Evolutionary conservation across 1,284 basidiomycete genomes (phyloP).

Genomic region (Irpex rosettiformis): DNA sequence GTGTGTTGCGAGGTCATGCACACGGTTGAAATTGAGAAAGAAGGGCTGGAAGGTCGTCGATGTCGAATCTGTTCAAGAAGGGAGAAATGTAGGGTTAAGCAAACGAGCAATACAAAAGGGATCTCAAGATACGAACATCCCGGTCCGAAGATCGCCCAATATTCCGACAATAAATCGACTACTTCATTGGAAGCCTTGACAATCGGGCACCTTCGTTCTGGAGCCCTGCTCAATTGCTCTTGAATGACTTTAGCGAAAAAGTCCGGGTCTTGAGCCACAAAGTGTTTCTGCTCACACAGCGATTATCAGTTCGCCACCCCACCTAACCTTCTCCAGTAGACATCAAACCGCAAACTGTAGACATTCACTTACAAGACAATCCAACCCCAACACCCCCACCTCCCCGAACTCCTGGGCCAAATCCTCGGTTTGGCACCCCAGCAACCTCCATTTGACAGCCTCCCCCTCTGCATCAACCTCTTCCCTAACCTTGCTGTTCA

Average conservation of each 20-base stretch:
- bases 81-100: too few relatives aligned
- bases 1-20: constrained; percentile 79
- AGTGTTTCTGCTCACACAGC: constrained; percentile 38
- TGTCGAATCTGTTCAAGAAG: constrained; percentile 54
- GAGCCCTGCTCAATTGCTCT: constrained; percentile 80
- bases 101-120: background rate
- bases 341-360: background rate
- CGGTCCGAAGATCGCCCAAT: constrained; percentile 80
- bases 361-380: constrained; percentile 65
- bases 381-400: constrained; percentile 83
- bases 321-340: too few relatives aligned
- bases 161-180: constrained; percentile 83
- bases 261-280: constrained; percentile 53
- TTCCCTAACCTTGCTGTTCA: constrained; percentile 52
- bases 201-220: constrained; percentile 81
- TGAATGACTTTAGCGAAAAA: constrained; percentile 83
- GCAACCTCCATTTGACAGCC: constrained; percentile 68
- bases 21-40: constrained; percentile 82
- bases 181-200: constrained; percentile 85
- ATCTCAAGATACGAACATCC: constrained; percentile 55
- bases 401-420: constrained; percentile 79
- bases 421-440: constrained; percentile 81
- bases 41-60: constrained; percentile 87
- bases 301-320: background rate
- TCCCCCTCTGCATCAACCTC: constrained; percentile 46